Conservation (phyloP, 495 filamentous ascomycete species). For the Penicillium crystallinum region DNA sequence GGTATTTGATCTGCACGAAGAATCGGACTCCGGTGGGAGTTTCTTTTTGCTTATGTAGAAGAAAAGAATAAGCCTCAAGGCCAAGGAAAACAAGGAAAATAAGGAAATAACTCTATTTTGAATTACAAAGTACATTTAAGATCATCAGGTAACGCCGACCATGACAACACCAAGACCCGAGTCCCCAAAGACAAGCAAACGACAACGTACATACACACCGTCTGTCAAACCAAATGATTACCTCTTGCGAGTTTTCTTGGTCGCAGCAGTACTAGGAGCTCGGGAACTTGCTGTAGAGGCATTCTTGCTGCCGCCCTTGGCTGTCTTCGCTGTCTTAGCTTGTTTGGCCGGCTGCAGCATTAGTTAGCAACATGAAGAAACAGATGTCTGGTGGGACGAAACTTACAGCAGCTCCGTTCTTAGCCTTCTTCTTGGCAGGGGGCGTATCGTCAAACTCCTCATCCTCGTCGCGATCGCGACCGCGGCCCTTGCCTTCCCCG, state of each 20-base stretch:
- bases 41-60: not conserved
- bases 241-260: constrained; percentile 50
- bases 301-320: constrained; percentile 52
- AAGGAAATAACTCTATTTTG: constrained; percentile 19
- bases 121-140: constrained; percentile 13
- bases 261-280: constrained; percentile 48
- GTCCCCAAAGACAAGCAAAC: constrained; percentile 8
- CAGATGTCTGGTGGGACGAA: constrained; percentile 1
- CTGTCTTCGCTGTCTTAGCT: constrained; percentile 52
- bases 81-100: not conserved
- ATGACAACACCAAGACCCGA: constrained; percentile 2
- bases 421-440: constrained; percentile 88
- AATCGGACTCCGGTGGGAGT: constrained; percentile 3
- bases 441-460: constrained; percentile 70
- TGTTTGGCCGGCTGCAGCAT: constrained; percentile 50
- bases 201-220: constrained; percentile 11
- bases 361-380: constrained; percentile 10
- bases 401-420: constrained; percentile 69
- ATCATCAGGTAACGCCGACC: constrained; percentile 24
- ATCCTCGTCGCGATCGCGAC: constrained; percentile 70
- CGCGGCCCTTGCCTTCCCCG: constrained; percentile 64
- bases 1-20: constrained; percentile 18
- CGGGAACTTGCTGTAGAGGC: constrained; percentile 49
- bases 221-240: constrained; percentile 17
- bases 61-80: constrained; percentile 6